Conservation (phyloP, 2,329 filamentous ascomycete species). For the Neobulgaria alba region DNA sequence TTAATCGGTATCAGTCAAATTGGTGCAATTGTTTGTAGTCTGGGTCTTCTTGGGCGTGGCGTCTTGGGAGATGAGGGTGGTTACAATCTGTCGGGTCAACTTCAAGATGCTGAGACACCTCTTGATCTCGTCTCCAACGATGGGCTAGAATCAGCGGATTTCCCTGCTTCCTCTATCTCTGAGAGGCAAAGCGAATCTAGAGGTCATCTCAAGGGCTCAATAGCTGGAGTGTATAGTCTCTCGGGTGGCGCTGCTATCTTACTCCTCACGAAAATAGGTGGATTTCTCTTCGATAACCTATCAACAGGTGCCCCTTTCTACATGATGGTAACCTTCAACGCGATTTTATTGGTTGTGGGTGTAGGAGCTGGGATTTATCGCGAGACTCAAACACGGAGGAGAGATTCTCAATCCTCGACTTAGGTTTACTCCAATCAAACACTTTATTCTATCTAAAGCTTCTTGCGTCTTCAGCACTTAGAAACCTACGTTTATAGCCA, state of each 20-base stretch:
- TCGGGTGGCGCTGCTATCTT: constrained; percentile 86
- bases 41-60: constrained; percentile 78
- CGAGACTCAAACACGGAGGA: constrained; percentile 15
- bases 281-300: constrained; percentile 70
- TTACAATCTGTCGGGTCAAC: constrained; percentile 26
- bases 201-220: constrained; percentile 70
- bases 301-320: constrained; percentile 79
- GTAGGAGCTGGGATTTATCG: constrained; percentile 24
- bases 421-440: no score
- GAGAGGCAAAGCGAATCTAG: constrained; percentile 16
- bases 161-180: constrained; percentile 23
- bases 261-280: constrained; percentile 83
- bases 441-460: no score
- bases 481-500: no score
- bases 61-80: constrained; percentile 48
- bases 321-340: constrained; percentile 88
- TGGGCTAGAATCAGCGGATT: constrained; percentile 19
- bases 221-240: constrained; percentile 89
- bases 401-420: no score
- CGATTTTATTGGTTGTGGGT: constrained; percentile 49
- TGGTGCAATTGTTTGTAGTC: constrained; percentile 87
- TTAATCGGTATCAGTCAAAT: constrained; percentile 90
- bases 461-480: no score
- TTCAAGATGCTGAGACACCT: constrained; percentile 11
- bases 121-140: constrained; percentile 1